Evolutionary conservation across 345 rosid species (phyloP).

Genomic region (Corchorus olitorius): DNA sequence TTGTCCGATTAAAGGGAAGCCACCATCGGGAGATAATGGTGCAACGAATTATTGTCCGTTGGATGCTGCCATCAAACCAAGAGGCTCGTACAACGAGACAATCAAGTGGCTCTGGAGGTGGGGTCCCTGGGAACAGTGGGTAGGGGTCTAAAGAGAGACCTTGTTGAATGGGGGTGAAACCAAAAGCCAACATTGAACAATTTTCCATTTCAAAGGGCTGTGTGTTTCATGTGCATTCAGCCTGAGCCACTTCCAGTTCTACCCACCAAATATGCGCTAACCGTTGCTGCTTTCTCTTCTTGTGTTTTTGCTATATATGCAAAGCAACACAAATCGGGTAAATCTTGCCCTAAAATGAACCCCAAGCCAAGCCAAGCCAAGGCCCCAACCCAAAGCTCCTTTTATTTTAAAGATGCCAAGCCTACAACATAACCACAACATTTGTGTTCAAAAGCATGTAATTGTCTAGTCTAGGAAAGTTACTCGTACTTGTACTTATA

Average conservation of each 20-base stretch:
- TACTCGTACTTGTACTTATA: not conserved
- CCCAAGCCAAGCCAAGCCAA: not conserved
- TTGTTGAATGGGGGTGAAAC: not conserved
- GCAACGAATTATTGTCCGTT: not conserved
- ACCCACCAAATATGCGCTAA: not conserved
- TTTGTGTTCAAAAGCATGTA: not conserved
- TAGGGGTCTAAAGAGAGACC: not conserved
- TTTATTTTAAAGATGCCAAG: not conserved
- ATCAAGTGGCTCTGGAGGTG: not conserved
- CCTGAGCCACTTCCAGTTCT: conserved; percentile 18
- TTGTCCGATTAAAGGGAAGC: not conserved
- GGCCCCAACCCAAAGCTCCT: not conserved
- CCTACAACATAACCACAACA: not conserved
- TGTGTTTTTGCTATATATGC: not conserved
- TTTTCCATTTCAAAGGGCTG: conserved; percentile 10
- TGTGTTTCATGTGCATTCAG: not conserved
- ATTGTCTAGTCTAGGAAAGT: not conserved
- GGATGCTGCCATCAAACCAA: not conserved
- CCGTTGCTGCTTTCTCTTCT: not conserved
- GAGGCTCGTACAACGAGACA: not conserved
- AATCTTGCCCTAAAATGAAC: not conserved
- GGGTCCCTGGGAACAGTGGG: not conserved
- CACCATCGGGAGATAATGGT: not conserved
- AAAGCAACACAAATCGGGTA: conserved; percentile 15
- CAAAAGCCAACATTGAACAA: not conserved